phyloP scores from a whole-genome alignment of 495 filamentous ascomycete species.

The Aspergillus panamensis region DNA sequence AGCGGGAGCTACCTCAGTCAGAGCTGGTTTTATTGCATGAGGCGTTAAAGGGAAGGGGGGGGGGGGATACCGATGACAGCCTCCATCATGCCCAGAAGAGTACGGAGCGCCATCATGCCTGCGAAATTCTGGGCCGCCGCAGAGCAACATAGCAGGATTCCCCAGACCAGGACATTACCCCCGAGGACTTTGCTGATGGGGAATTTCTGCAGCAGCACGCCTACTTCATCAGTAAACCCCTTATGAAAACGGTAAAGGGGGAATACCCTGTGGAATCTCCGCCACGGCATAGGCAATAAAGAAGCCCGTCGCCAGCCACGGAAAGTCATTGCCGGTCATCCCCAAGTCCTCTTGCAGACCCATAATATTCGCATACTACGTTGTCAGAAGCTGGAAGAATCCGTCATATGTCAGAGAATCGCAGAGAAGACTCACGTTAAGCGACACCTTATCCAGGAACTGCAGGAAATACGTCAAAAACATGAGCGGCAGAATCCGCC shows the following conservation, averaged over 20 bases:
- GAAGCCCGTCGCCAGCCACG: slow-evolving; percentile 52
- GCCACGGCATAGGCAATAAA: slow-evolving; percentile 54
- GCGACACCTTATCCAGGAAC: slow-evolving; percentile 63
- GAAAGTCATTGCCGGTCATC: slow-evolving; percentile 52
- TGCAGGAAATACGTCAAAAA: slow-evolving; percentile 61
- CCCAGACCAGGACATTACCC: slow-evolving; percentile 54
- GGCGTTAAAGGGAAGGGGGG: not conserved
- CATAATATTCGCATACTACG: slow-evolving; percentile 60
- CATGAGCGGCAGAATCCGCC: slow-evolving; percentile 56
- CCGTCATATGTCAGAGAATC: no score
- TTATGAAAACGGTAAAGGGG: not conserved
- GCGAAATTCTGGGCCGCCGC: slow-evolving; percentile 51
- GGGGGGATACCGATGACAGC: slow-evolving; percentile 47
- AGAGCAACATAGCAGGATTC: slow-evolving; percentile 54
- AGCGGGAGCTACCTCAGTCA: slow-evolving; percentile 36
- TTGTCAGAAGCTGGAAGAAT: no score
- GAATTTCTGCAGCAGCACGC: slow-evolving; percentile 47
- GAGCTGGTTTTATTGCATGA: no score
- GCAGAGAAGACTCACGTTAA: slow-evolving; percentile 48
- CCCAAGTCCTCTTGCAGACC: slow-evolving; percentile 47
- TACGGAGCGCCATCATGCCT: slow-evolving; percentile 44
- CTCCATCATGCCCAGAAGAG: slow-evolving; percentile 64
- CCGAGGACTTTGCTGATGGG: slow-evolving; percentile 56
- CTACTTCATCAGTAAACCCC: slow-evolving; percentile 5
- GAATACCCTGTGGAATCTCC: slow-evolving; percentile 51